These are phyloP conservation scores for Neohortaea acidophila DNA, from an alignment of 495 filamentous ascomycete genomes.

Conservation along the genomic window DNA sequence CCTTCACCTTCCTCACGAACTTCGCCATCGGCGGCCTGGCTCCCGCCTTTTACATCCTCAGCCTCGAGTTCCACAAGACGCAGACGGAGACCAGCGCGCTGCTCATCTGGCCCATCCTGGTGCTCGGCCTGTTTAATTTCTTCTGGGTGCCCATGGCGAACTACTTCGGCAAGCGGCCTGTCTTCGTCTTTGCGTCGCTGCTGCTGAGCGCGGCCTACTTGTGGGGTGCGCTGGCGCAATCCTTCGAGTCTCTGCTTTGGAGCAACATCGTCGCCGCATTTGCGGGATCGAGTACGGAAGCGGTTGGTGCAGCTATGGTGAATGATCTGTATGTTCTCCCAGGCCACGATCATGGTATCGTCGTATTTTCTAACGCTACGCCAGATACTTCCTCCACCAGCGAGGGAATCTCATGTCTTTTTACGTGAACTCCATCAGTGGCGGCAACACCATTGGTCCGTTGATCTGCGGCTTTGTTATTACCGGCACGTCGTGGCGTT, in stretches of 20 bases:
- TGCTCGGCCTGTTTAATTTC: constrained; percentile 26
- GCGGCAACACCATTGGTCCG: constrained; percentile 24
- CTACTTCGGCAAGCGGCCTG: constrained; percentile 25
- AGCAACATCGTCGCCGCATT: constrained; percentile 24
- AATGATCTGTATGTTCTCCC: constrained; percentile 23
- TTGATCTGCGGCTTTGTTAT: constrained; percentile 24
- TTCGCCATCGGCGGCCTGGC: constrained; percentile 25
- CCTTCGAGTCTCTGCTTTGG: constrained; percentile 23
- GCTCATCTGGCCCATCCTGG: constrained; percentile 23
- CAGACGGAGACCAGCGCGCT: constrained; percentile 20
- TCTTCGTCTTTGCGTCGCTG: constrained; percentile 22
- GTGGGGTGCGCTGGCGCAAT: constrained; percentile 21
- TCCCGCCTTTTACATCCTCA: constrained; percentile 23
- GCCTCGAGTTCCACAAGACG: constrained; percentile 21
- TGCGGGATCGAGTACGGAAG: constrained; percentile 23
- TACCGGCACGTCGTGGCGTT: constrained; percentile 19
- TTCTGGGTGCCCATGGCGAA: constrained; percentile 27
- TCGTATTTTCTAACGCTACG: no score
- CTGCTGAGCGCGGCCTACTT: constrained; percentile 22
- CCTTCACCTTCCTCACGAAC: constrained; percentile 25
- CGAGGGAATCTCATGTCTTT: constrained; percentile 20
- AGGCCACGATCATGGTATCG: no score
- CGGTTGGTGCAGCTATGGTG: constrained; percentile 23
- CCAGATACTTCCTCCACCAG: constrained; percentile 25
- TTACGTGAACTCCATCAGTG: constrained; percentile 23